Percentiles rank a stretch among this genome's conserved stretches.
Conservation (phyloP, 106 monocot species). For the Apostasia ramifera region DNA sequence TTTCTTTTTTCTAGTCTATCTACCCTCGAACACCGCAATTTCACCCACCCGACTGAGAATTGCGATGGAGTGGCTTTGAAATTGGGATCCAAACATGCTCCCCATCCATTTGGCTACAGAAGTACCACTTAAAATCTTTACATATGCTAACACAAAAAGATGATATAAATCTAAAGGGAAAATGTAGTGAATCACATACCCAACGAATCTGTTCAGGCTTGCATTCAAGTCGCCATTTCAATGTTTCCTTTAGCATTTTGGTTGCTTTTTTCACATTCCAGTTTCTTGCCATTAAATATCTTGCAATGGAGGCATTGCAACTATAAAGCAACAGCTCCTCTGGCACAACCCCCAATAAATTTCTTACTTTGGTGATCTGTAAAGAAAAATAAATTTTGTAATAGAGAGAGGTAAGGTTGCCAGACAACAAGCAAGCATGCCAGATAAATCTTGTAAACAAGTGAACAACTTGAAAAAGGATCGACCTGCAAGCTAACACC, state of each 20-base stretch:
- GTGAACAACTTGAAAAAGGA: not conserved
- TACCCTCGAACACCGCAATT: too few species aligned
- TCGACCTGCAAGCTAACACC: too few species aligned
- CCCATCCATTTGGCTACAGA: too few species aligned
- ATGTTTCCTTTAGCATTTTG: slow-evolving; percentile 79
- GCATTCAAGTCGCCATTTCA: slow-evolving; percentile 79
- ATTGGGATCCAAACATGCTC: too few species aligned
- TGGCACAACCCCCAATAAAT: slow-evolving; percentile 46
- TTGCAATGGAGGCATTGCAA: slow-evolving; percentile 71
- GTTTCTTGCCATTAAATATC: slow-evolving; percentile 69
- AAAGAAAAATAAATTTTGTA: slow-evolving; percentile 4
- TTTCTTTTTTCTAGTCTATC: too few species aligned
- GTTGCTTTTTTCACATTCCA: slow-evolving; percentile 87
- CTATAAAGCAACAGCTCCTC: slow-evolving; percentile 54
- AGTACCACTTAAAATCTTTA: too few species aligned
- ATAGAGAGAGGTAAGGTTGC: not conserved
- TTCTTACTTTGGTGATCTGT: slow-evolving; percentile 66
- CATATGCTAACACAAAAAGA: too few species aligned
- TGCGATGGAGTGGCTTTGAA: too few species aligned
- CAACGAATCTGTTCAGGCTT: slow-evolving; percentile 91
- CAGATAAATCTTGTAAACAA: too few species aligned
- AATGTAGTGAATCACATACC: slow-evolving; percentile 30
- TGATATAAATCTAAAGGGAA: too few species aligned
- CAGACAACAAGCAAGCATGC: not conserved
- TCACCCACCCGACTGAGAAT: too few species aligned